A percentile compares a stretch with the other conserved stretches of the same genome.
Conservation (phyloP, 2,329 filamentous ascomycete species). For the Talaromyces sp. region DNA sequence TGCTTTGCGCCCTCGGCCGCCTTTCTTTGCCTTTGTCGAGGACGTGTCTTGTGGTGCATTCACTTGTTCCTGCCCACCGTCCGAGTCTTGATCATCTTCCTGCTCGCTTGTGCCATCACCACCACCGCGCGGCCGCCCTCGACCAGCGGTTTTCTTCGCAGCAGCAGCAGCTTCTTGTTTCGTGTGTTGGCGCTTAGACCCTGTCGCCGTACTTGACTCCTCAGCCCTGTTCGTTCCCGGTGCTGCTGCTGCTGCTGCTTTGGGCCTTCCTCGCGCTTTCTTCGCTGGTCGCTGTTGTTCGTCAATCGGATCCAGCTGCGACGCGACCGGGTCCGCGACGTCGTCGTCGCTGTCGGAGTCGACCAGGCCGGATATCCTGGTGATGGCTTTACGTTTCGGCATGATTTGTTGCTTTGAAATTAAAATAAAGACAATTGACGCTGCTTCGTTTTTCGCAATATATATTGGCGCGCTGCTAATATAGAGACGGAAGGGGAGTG, state of each 20-base stretch:
- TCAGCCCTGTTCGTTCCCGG: constrained; percentile 40
- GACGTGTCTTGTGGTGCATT: constrained; percentile 17
- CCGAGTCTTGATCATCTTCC: constrained; percentile 30
- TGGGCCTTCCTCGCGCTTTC: constrained; percentile 31
- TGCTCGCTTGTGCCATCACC: constrained; percentile 17
- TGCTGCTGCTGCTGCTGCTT: constrained; percentile 19
- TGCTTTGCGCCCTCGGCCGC: constrained; percentile 21
- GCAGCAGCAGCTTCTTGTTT: constrained; percentile 13
- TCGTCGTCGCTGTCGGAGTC: constrained; percentile 44
- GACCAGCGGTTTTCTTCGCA: constrained; percentile 16
- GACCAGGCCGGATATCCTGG: constrained; percentile 41
- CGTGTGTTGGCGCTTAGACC: constrained; percentile 20
- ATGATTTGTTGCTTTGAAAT: constrained; percentile 16
- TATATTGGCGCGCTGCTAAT: neutral
- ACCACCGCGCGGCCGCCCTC: constrained; percentile 24
- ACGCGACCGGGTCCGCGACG: constrained; percentile 20
- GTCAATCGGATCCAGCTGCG: constrained; percentile 20
- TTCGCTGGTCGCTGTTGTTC: constrained; percentile 29
- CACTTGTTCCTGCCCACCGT: constrained; percentile 32
- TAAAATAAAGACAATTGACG: neutral
- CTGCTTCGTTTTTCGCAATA: constrained; percentile 1
- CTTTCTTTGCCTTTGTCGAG: constrained; percentile 14
- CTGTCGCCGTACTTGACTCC: constrained; percentile 22
- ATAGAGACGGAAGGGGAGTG: neutral
- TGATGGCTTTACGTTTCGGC: constrained; percentile 37